Base-by-base conservation (phyloP, 2,329 filamentous ascomycete genomes). In the Cladosporium oxysporum region DNA sequence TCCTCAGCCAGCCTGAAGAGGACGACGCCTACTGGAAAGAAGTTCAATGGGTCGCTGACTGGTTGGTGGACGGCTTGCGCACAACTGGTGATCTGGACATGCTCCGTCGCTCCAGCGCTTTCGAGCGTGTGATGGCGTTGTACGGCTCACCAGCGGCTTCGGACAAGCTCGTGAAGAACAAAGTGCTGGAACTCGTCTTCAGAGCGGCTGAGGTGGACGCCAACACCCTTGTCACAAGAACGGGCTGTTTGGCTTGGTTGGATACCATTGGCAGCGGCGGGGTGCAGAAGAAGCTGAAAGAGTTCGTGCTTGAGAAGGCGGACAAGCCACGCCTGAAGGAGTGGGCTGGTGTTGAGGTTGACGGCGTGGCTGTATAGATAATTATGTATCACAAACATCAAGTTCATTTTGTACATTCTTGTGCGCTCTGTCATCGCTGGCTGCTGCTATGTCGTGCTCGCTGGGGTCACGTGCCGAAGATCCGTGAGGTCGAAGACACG, bases 191-290 rank as follows among this genome's bases (percentile, higher is more conserved):
- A 67, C 69, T 89, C 16, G 67, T 96, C 18, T 89, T 89, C 72
- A 84, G 90, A 49, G 88, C 89, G 2, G 88, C 87, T 0, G 84
- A 83, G 55, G 85, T 93, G 35, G 85, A 88, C 33, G 88, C 86
- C 1, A 91, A 89, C 5, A 94, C 90, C n/a, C 81, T 96, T 55
- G 84, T 92, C 44, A 96, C 92, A 1, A 83, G 93, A 65, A 88
- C 90, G 52, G 91, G 91, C 18, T 81, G 91, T 23, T 76, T 94
- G 62, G 89, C 85, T 70, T 96, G 92, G 93, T 82, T 94, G 10
- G 84, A 89, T 66, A 84, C 85, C 77, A 81, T 3, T 82, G 79
- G 60, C 76, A 78, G 53, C 82, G 80, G 21, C 77, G 87, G 61
- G 83, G 80, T 67, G 83, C 80, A 63, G 61, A 57, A 63, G 50